Percentiles rank a stretch among this genome's conserved stretches.
phyloP scores from a whole-genome alignment of 2,329 filamentous ascomycete species.

The Sclerotiophoma versabilis region DNA sequence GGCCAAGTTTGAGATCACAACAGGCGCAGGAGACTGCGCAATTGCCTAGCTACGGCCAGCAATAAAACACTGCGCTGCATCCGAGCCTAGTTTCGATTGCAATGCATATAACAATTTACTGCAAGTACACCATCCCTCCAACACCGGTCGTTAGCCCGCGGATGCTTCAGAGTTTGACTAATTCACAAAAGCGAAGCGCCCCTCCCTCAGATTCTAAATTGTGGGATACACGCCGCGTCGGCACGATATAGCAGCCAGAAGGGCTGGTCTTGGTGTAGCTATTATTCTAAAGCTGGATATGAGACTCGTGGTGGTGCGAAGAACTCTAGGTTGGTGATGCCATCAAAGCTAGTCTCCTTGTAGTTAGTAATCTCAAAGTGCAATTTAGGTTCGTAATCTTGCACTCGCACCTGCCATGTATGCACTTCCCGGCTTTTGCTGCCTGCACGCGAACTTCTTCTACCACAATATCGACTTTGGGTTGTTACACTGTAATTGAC shows the following conservation, averaged over 20 bases:
- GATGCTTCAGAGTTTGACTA: too few relatives aligned
- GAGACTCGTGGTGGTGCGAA: background rate
- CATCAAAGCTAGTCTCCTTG: background rate
- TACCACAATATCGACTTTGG: background rate
- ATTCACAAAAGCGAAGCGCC: too few relatives aligned
- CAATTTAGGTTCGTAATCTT: constrained; percentile 7
- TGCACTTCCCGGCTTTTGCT: background rate
- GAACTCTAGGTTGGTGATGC: background rate
- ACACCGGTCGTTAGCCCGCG: too few relatives aligned
- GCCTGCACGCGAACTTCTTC: background rate
- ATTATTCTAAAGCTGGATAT: background rate
- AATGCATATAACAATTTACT: too few relatives aligned
- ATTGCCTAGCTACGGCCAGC: background rate
- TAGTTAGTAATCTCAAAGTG: background rate
- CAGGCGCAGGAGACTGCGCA: background rate
- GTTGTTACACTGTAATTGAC: too few relatives aligned
- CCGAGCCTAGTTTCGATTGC: too few relatives aligned
- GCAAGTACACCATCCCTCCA: too few relatives aligned
- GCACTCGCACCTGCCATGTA: background rate
- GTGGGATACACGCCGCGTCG: too few relatives aligned
- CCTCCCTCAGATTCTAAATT: too few relatives aligned
- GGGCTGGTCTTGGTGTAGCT: background rate
- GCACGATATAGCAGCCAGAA: too few relatives aligned
- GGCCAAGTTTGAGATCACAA: constrained; percentile 4
- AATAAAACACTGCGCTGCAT: background rate